Evolutionary conservation across 2,329 filamentous ascomycete genomes (phyloP), one percentile per base, ranked within the genome.

Genomic region (Emericellopsis atlantica): DNA sequence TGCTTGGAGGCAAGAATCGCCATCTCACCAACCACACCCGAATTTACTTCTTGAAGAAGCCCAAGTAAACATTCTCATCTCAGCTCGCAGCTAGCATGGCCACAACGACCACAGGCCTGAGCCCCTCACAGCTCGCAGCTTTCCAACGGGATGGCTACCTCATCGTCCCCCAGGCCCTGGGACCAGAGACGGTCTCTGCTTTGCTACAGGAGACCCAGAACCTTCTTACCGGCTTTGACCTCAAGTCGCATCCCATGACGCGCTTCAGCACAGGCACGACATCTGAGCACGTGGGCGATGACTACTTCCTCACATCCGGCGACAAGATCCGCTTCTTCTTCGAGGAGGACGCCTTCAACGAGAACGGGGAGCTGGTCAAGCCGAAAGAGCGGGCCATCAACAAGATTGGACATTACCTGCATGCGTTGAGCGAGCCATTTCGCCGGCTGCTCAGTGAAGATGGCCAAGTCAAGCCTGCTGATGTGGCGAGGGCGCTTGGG

Each of bases 261-360:
- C 82, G 81, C 56, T 98, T 98, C 73, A 84, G 83, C 24, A 95
- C 90, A 0, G 89, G 89, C 49, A 95, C 89, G 0, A 89, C 88
- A 49, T 72, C 55, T 36, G 74, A 80, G 45, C 90, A 96, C 63
- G 84, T 95, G 10, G 89, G 90, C 46, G 92, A 96, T 65, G 79
- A 84, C 56, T 98, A 98, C 71, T 96, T 98, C 65, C 76, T 96
- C 3, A 73, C 70, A 2, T 92, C 84, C 4, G 88, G 87, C 45
- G 85, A 96, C 69, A 90, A 95, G 64, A 69, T 96, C 46, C 83
- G 88, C 44, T 96, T 93, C 73, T 96, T 96, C 73, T 93, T 96
- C 61, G 90, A 96, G 62, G 87, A 93, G 62, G 89, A 92, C 61
- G 90, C 90, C 47, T 90, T 95, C 59, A 69, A 81, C 52, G 49